Base-by-base conservation (phyloP, 2,329 filamentous ascomycete species). In the Penicillium sp. region DNA sequence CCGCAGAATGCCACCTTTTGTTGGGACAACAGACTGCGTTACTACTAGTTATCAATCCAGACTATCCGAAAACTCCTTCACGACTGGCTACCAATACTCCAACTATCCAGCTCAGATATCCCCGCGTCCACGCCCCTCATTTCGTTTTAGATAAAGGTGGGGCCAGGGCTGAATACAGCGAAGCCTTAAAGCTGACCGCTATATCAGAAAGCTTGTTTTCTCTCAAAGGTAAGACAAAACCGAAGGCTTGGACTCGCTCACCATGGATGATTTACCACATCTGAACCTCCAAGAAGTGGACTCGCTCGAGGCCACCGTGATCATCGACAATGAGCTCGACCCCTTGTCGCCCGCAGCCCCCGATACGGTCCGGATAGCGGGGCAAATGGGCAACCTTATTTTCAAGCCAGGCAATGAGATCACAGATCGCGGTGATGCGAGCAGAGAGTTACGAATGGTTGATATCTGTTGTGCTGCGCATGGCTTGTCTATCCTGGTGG, bases 271-370 rank as follows among this genome's bases (percentile, higher is more conserved):
- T 27, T 29, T 31, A 9, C 18, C 20, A n/a, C 2, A 25, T 33
- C n/a, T 66, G 11, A 52, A 59, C 35, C 63, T 76, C 40, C 67
- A 71, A 46, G 75, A 78, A 58, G 58, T 80, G n/a, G 78, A 80
- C 64, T 67, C 69, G 5, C 70, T 83, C 26, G 78, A 82, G 31
- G 76, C 81, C 23, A 67, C 74, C 5, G 74, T 82, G 29, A 77
- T 84, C 54, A 75, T 84, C 54, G 79, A 82, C 66, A 81, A 84
- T 69, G 81, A 84, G 56, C 70, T 83, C 41, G 81, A 84, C 59
- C 75, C 79, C 4, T 75, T 83, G 54, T 82, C 81, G 1, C 74
- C 77, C 2, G 72, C 75, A 18, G 69, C 77, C 0, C 74, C 77
- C 20, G 70, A 76, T 7, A 75, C 73, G 1, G 72, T 82, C 43